These are phyloP conservation scores for Trichoderma breve DNA, from an alignment of 2,329 filamentous ascomycete genomes.

Conservation along the genomic window DNA sequence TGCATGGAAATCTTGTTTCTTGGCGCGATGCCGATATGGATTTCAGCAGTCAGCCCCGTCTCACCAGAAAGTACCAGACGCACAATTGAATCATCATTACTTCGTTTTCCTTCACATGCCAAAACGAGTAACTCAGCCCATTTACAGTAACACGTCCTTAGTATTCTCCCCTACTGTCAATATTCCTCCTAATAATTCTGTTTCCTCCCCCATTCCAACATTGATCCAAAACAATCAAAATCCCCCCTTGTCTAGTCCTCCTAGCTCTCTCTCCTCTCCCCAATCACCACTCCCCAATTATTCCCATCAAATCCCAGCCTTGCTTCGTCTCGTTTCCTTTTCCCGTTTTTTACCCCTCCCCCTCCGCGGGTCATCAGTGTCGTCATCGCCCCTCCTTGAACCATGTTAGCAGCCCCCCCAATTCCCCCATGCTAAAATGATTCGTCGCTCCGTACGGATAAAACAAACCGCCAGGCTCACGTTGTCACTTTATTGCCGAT, in stretches of 20 bases:
- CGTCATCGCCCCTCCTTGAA: constrained; percentile 17
- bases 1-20: background rate
- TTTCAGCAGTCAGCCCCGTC: background rate
- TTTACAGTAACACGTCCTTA: background rate
- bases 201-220: background rate
- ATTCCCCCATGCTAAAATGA: background rate
- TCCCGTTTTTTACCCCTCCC: background rate
- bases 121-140: background rate
- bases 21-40: background rate
- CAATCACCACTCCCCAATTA: background rate
- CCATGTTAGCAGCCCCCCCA: background rate
- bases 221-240: background rate
- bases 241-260: background rate
- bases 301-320: background rate
- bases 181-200: background rate
- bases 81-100: constrained; percentile 6
- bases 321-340: background rate
- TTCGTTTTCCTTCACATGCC: background rate
- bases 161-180: background rate
- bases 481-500: background rate
- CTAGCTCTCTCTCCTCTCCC: background rate
- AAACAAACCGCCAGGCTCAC: background rate
- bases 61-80: background rate
- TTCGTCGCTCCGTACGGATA: background rate
- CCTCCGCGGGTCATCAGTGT: constrained; percentile 11